A percentile compares a stretch with the other conserved stretches of the same genome.
These are phyloP conservation scores for Ophiostoma quercus DNA, from an alignment of 2,329 filamentous ascomycete species.

Conservation along the genomic window DNA sequence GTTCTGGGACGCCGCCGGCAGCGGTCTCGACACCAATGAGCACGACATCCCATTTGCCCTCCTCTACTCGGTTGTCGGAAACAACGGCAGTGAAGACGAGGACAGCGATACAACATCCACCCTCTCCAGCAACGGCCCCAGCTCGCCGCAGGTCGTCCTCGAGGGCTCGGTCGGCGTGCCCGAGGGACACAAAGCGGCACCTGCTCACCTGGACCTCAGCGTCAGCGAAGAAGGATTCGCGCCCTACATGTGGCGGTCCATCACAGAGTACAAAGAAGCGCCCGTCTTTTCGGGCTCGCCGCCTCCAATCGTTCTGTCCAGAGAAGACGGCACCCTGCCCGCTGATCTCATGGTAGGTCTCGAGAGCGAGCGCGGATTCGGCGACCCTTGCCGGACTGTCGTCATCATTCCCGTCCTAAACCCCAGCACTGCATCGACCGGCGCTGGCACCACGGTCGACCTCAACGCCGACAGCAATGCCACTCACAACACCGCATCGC, in stretches of 20 bases:
- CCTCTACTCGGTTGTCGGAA: slow-evolving; percentile 60
- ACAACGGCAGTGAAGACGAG: slow-evolving; percentile 43
- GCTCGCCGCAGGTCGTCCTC: slow-evolving; percentile 58
- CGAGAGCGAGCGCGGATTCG: slow-evolving; percentile 56
- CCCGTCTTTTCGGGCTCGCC: background rate
- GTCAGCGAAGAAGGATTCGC: slow-evolving; percentile 68
- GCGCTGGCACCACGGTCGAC: background rate
- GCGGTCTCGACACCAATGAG: slow-evolving; percentile 67
- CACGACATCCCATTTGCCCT: slow-evolving; percentile 71
- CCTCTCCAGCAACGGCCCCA: slow-evolving; percentile 59
- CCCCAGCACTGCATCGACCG: slow-evolving; percentile 38
- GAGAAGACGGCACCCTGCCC: slow-evolving; percentile 62
- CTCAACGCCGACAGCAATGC: background rate
- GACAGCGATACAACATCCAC: slow-evolving; percentile 69
- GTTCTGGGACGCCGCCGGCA: slow-evolving; percentile 68
- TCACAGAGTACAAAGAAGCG: slow-evolving; percentile 35
- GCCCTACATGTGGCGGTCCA: slow-evolving; percentile 69
- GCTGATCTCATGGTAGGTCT: slow-evolving; percentile 60
- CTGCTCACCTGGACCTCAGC: slow-evolving; percentile 61
- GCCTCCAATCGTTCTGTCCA: slow-evolving; percentile 61
- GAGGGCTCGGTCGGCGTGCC: slow-evolving; percentile 69
- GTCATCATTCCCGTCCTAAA: slow-evolving; percentile 76
- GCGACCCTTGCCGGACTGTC: slow-evolving; percentile 62
- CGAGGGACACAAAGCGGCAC: slow-evolving; percentile 55
- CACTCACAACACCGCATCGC: background rate